These are phyloP conservation scores for Ophiorrhiza pumila DNA, from an alignment of 257 asterid species.

Conservation along the genomic window DNA sequence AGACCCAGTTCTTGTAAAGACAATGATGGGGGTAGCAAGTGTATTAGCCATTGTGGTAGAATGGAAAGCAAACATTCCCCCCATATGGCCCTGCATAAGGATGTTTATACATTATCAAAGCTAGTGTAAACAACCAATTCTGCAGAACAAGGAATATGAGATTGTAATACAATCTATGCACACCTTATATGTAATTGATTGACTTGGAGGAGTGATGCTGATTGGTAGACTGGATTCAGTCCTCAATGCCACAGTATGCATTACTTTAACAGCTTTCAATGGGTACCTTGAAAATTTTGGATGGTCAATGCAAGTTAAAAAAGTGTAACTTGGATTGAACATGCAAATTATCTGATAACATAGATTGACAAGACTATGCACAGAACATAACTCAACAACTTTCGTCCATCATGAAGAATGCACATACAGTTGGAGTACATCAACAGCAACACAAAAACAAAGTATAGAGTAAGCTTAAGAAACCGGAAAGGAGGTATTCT, in stretches of 20 bases:
- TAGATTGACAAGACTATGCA: background rate
- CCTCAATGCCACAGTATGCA: constrained; percentile 93
- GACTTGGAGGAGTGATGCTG: constrained; percentile 37
- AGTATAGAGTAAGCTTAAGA: background rate
- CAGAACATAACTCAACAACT: background rate
- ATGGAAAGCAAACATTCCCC: constrained; percentile 91
- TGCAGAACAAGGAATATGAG: background rate
- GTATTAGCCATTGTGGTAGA: constrained; percentile 87
- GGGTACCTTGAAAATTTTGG: constrained; percentile 51
- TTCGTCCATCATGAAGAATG: background rate
- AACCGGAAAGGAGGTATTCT: background rate
- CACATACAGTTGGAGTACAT: background rate
- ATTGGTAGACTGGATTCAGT: constrained; percentile 61
- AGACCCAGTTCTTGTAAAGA: constrained; percentile 95
- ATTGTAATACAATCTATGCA: background rate
- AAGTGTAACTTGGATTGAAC: background rate
- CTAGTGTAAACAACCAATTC: background rate
- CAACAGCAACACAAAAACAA: background rate
- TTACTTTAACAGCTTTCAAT: constrained; percentile 89
- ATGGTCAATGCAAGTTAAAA: background rate
- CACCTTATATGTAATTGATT: constrained; percentile 57
- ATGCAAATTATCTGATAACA: background rate
- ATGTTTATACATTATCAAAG: background rate
- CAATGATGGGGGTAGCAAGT: constrained; percentile 79
- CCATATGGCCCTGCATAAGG: constrained; percentile 74